Evolutionary conservation across 2,329 filamentous ascomycete species (phyloP).

Genomic region (Trichophyton rubrum): DNA sequence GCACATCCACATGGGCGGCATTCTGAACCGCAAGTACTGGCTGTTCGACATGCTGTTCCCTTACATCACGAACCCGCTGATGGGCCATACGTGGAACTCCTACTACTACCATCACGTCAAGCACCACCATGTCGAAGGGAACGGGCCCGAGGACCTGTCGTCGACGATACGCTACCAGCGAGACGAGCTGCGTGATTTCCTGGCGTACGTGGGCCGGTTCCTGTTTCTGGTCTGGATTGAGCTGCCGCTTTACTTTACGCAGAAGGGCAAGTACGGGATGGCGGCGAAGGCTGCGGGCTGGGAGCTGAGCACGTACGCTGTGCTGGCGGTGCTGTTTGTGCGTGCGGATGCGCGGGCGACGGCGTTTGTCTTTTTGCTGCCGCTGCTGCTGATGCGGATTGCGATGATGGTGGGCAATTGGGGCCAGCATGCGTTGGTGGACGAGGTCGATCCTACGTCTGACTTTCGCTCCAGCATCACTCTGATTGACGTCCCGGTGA

Average conservation of each 20-base stretch:
- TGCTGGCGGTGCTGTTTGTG: constrained; percentile 41
- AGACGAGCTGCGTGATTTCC: constrained; percentile 53
- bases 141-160: constrained; percentile 63
- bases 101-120: constrained; percentile 82
- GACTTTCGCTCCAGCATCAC: constrained; percentile 71
- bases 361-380: constrained; percentile 53
- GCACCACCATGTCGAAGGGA: constrained; percentile 72
- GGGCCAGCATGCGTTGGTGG: constrained; percentile 73
- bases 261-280: constrained; percentile 45
- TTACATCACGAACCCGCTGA: constrained; percentile 60
- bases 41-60: constrained; percentile 55
- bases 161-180: constrained; percentile 66
- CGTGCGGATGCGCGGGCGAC: constrained; percentile 43
- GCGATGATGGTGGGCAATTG: constrained; percentile 74
- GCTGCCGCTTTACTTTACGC: constrained; percentile 58
- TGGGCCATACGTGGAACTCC: constrained; percentile 75
- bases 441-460: constrained; percentile 60
- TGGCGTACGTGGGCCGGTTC: constrained; percentile 62
- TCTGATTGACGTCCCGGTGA: constrained; percentile 62
- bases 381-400: constrained; percentile 52
- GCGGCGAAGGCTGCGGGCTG: constrained; percentile 48
- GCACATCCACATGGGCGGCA: constrained; percentile 65
- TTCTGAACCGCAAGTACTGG: constrained; percentile 45
- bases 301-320: constrained; percentile 46
- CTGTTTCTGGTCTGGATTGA: constrained; percentile 63